These are phyloP conservation scores for Mucor irregularis DNA, from an alignment of 371 early-diverging fungal species.

Conservation along the genomic window DNA sequence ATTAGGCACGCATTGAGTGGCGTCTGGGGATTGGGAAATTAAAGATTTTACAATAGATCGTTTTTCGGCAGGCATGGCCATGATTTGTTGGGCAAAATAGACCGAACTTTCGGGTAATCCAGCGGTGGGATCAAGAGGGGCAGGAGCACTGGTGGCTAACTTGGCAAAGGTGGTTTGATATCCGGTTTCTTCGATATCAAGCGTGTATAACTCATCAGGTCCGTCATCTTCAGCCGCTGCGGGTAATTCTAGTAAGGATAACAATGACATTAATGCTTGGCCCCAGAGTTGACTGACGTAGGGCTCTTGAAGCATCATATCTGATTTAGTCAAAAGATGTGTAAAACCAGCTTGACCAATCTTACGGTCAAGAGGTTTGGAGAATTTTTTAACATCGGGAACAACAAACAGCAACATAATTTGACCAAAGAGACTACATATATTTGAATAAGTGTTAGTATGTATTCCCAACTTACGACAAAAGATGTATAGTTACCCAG, in stretches of 20 bases:
- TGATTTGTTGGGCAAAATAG: slow-evolving; percentile 42
- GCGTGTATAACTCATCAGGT: slow-evolving; percentile 69
- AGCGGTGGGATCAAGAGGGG: slow-evolving; percentile 48
- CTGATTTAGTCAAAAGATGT: slow-evolving; percentile 60
- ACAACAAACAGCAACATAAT: slow-evolving; percentile 70
- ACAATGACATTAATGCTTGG: slow-evolving; percentile 43
- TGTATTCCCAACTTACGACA: not conserved
- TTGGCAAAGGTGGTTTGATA: slow-evolving; percentile 79
- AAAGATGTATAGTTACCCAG: slow-evolving; percentile 54
- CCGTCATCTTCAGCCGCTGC: slow-evolving; percentile 55
- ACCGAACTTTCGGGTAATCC: slow-evolving; percentile 31
- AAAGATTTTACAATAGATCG: slow-evolving; percentile 28
- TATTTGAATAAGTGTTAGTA: not conserved
- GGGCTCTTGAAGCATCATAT: slow-evolving; percentile 48
- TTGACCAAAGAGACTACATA: slow-evolving; percentile 66
- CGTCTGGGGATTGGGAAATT: slow-evolving; percentile 24
- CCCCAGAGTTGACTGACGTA: slow-evolving; percentile 60
- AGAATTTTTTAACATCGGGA: slow-evolving; percentile 66
- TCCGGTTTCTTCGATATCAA: slow-evolving; percentile 73
- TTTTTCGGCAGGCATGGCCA: slow-evolving; percentile 35
- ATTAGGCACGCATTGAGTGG: slow-evolving; percentile 33
- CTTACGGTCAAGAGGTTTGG: slow-evolving; percentile 72
- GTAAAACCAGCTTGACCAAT: slow-evolving; percentile 67
- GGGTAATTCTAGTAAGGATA: slow-evolving; percentile 59
- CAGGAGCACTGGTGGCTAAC: slow-evolving; percentile 56